These are phyloP conservation scores for Urochloa ruziziensis DNA, from an alignment of 176 grass and related monocot species.

Conservation along the genomic window DNA sequence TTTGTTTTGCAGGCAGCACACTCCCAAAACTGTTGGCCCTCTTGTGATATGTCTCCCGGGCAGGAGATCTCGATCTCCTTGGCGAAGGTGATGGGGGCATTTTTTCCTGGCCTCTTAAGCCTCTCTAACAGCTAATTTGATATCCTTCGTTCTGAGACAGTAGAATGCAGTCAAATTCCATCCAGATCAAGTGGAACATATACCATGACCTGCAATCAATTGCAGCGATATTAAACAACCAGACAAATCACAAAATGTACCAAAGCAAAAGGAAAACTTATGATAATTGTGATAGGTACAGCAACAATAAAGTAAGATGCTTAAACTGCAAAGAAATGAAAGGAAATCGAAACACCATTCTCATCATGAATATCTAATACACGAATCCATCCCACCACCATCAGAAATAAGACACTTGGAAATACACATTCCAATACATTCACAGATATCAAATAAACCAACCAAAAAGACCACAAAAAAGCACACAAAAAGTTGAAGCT, in stretches of 20 bases:
- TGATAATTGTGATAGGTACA: not conserved
- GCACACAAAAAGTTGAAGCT: constrained; percentile 35
- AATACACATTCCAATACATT: not conserved
- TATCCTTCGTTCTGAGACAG: constrained; percentile 31
- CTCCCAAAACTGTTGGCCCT: constrained; percentile 68
- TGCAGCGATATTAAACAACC: constrained; percentile 12
- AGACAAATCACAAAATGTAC: constrained; percentile 10
- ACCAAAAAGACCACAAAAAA: not conserved
- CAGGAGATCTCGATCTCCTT: constrained; percentile 63
- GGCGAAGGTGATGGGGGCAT: constrained; percentile 72
- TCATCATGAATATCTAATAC: constrained; percentile 30
- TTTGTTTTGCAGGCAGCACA: constrained; percentile 44
- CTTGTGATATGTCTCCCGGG: constrained; percentile 53
- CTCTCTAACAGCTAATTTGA: constrained; percentile 22
- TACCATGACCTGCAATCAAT: constrained; percentile 36
- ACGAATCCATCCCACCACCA: constrained; percentile 7
- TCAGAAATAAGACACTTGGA: constrained; percentile 19
- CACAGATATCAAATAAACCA: not conserved
- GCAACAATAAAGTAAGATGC: not conserved
- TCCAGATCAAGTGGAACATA: constrained; percentile 17
- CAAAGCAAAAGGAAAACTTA: constrained; percentile 23
- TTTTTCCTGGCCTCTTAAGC: constrained; percentile 41
- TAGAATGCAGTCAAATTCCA: constrained; percentile 36
- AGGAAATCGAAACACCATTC: not conserved
- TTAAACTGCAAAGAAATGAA: not conserved